Percentiles rank a stretch among this genome's conserved stretches.
These are phyloP conservation scores for Kregervanrija delftensis DNA, from an alignment of 805 yeast species.

Conservation along the genomic window DNA sequence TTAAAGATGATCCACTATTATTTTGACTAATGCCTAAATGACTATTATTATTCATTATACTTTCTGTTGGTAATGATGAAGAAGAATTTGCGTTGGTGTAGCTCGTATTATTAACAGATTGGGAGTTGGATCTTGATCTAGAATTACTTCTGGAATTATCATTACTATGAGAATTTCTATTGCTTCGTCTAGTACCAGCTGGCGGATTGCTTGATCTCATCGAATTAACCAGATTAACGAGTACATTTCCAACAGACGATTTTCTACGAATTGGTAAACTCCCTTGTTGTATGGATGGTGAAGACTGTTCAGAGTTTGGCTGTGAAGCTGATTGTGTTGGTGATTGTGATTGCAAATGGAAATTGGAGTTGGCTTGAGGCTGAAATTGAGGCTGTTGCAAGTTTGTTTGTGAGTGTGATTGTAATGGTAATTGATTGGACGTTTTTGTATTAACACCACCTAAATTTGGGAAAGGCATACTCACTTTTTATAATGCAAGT, in stretches of 20 bases:
- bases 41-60: neutral
- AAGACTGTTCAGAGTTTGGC: neutral
- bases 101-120: conserved; percentile 3
- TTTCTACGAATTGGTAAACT: conserved; percentile 11
- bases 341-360: neutral
- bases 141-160: neutral
- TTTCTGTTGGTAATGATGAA: neutral
- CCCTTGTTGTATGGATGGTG: conserved; percentile 3
- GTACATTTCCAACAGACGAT: conserved; percentile 23
- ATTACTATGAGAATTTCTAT: neutral
- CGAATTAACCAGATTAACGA: conserved; percentile 20
- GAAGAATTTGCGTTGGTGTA: conserved; percentile 4
- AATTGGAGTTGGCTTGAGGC: neutral
- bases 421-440: no score
- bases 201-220: conserved; percentile 15
- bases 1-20: neutral
- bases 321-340: neutral
- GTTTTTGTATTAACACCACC: no score
- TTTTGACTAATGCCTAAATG: neutral
- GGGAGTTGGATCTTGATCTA: conserved; percentile 6
- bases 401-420: neutral
- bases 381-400: neutral
- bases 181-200: neutral
- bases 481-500: no score
- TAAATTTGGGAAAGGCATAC: no score